These are phyloP conservation scores for Botrytis squamosa DNA, from an alignment of 2,329 filamentous ascomycete species.

Conservation along the genomic window DNA sequence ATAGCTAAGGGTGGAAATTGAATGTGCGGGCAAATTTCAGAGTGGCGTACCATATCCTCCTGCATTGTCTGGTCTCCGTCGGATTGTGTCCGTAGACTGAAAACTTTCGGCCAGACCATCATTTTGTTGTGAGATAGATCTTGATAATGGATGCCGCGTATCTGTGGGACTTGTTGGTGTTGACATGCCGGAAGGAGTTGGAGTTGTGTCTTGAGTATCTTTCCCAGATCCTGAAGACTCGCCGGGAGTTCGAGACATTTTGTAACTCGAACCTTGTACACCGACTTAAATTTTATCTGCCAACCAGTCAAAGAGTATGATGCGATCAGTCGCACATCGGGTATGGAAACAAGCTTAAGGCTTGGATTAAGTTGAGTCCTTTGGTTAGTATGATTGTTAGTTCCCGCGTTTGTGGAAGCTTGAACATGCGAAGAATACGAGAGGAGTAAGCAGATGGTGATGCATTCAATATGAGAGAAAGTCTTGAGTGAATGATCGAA, in stretches of 20 bases:
- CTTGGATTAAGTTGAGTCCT: slow-evolving; percentile 1
- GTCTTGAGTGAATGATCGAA: neutral
- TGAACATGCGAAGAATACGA: slow-evolving; percentile 18
- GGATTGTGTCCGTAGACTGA: slow-evolving; percentile 60
- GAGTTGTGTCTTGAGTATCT: slow-evolving; percentile 24
- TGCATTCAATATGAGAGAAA: slow-evolving; percentile 13
- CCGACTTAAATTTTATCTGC: neutral
- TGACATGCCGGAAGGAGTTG: slow-evolving; percentile 32
- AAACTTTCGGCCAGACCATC: slow-evolving; percentile 53
- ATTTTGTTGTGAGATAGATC: slow-evolving; percentile 38
- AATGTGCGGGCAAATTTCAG: neutral
- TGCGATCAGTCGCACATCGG: slow-evolving; percentile 18
- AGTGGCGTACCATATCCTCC: slow-evolving; percentile 52
- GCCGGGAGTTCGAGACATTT: slow-evolving; percentile 30
- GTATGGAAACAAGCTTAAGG: slow-evolving; percentile 2
- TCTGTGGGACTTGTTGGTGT: slow-evolving; percentile 50
- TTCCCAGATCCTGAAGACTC: slow-evolving; percentile 23
- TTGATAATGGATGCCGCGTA: slow-evolving; percentile 44
- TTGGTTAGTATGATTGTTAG: slow-evolving; percentile 13
- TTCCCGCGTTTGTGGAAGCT: slow-evolving; percentile 16
- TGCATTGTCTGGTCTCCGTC: slow-evolving; percentile 52
- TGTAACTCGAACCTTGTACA: neutral
- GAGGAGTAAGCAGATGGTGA: slow-evolving; percentile 15
- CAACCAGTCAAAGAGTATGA: neutral
- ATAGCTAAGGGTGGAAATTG: neutral